Percentiles rank a stretch among this genome's conserved stretches.
These are phyloP conservation scores for Fusarium zealandicum DNA, from an alignment of 2,329 filamentous ascomycete genomes.

Conservation along the genomic window DNA sequence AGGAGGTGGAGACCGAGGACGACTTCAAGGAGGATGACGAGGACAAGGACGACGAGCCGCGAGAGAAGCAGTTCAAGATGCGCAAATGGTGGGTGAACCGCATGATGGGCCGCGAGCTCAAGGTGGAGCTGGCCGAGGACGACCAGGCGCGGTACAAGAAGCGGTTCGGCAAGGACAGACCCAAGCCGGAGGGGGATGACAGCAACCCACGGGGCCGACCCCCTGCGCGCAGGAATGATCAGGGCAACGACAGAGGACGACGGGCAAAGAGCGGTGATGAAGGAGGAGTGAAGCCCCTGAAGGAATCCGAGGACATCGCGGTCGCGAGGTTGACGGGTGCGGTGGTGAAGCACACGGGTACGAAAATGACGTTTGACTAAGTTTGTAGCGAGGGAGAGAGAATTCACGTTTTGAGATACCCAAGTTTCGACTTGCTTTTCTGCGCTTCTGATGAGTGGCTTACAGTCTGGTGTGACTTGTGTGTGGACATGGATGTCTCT, in stretches of 20 bases:
- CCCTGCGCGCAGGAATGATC: conserved; percentile 46
- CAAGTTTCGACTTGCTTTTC: conserved; percentile 13
- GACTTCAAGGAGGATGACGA: conserved; percentile 63
- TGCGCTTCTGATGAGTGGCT: background rate
- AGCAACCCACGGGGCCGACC: conserved; percentile 43
- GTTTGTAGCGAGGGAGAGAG: conserved; percentile 11
- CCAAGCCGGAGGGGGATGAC: conserved; percentile 40
- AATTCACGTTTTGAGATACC: conserved; percentile 39
- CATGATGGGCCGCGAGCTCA: conserved; percentile 79
- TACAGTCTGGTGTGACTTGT: too few relatives aligned
- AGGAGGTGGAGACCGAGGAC: conserved; percentile 68
- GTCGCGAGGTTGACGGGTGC: conserved; percentile 75
- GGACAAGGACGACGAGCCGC: conserved; percentile 50
- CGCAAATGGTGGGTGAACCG: conserved; percentile 86
- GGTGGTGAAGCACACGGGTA: conserved; percentile 79
- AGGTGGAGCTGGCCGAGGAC: conserved; percentile 94
- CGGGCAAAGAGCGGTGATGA: conserved; percentile 41
- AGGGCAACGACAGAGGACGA: conserved; percentile 21
- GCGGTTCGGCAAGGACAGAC: conserved; percentile 77
- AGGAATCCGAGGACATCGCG: conserved; percentile 56
- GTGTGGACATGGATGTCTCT: background rate
- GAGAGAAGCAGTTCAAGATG: conserved; percentile 62
- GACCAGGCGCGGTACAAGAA: conserved; percentile 90
- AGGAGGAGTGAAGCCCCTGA: conserved; percentile 45
- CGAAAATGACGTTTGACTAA: conserved; percentile 83